Percentiles rank a stretch among this genome's conserved stretches.
Conservation (phyloP, 2,329 filamentous ascomycete genomes). For the Pestalotiopsis sp. region DNA sequence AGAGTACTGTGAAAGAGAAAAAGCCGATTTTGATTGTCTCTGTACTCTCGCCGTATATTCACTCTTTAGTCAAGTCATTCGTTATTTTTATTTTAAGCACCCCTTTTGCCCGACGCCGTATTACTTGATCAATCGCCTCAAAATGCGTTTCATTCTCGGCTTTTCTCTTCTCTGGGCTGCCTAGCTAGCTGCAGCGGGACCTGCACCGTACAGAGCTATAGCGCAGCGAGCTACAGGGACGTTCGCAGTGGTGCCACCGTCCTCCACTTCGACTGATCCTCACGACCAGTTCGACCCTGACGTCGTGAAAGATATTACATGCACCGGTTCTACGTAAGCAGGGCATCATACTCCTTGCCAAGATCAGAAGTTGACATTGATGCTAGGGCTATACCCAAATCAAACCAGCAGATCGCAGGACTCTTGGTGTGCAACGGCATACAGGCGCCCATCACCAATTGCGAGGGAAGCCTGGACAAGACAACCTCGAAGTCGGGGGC, state of each 20-base stretch:
- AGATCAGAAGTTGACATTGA: background rate
- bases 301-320: background rate
- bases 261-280: background rate
- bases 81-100: background rate
- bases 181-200: background rate
- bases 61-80: background rate
- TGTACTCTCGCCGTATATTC: too few relatives aligned
- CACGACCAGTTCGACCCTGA: background rate
- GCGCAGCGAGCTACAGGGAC: background rate
- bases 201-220: background rate
- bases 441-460: background rate
- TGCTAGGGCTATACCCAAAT: background rate
- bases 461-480: background rate
- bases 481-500: background rate
- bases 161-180: background rate
- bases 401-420: background rate
- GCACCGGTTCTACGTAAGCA: background rate
- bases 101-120: accelerated
- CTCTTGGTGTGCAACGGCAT: background rate
- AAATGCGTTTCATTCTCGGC: background rate
- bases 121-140: background rate
- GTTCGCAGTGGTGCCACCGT: background rate
- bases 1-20: too few relatives aligned
- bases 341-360: background rate
- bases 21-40: too few relatives aligned